Conservation (phyloP, 331 rosid genomes). For the Quercus lobata region DNA sequence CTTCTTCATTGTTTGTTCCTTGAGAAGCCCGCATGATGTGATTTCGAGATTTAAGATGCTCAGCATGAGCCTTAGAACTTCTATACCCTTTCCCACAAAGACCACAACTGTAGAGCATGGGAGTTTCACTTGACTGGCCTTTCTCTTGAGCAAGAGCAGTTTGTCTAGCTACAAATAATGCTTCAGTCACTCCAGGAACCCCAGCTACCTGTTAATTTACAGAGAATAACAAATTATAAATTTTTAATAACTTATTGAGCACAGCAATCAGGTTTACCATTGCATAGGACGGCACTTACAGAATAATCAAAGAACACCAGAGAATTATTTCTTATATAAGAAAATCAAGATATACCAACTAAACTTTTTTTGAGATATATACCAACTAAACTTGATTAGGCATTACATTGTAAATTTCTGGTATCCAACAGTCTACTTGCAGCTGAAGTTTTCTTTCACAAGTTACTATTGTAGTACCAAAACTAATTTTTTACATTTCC, state of each 20-base stretch:
- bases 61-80: constrained; percentile 83
- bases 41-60: constrained; percentile 82
- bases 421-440: background rate
- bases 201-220: constrained; percentile 65
- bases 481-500: background rate
- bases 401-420: background rate
- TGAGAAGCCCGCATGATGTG: constrained; percentile 63
- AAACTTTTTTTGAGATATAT: background rate
- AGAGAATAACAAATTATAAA: background rate
- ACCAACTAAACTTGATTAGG: background rate
- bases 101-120: constrained; percentile 87
- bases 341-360: background rate
- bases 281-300: background rate
- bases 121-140: constrained; percentile 50
- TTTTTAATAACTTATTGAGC: constrained; percentile 2
- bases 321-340: background rate
- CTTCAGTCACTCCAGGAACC: constrained; percentile 96
- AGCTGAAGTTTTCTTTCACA: background rate
- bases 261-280: background rate
- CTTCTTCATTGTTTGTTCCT: constrained; percentile 46
- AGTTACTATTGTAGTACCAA: background rate
- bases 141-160: constrained; percentile 71
- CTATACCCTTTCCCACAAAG: constrained; percentile 88
- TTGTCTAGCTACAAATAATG: constrained; percentile 68
- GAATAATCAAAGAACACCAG: background rate